These are phyloP conservation scores for Monosporascus sp. DNA, from an alignment of 2,329 filamentous ascomycete species.

Conservation along the genomic window DNA sequence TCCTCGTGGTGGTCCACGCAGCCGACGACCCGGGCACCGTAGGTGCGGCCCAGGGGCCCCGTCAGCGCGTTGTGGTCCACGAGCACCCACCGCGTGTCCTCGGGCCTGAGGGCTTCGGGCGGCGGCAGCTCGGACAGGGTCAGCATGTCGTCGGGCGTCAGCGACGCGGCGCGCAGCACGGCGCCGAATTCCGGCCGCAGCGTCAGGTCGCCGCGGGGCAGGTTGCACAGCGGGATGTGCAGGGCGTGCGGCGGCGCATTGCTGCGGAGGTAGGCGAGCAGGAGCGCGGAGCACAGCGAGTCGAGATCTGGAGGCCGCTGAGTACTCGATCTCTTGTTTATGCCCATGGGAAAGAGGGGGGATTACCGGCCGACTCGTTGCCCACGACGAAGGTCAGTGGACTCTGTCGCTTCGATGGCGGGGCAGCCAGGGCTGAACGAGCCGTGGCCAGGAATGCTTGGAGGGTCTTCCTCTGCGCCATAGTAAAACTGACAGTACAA, in stretches of 20 bases:
- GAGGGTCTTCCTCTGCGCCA: conserved; percentile 29
- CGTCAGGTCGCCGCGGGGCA: conserved; percentile 60
- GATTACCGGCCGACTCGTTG: conserved; percentile 60
- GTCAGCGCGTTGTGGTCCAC: conserved; percentile 77
- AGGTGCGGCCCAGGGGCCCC: conserved; percentile 52
- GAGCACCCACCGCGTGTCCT: conserved; percentile 63
- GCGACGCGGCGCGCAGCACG: conserved; percentile 55
- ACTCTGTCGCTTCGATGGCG: conserved; percentile 36
- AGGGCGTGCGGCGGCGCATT: conserved; percentile 48
- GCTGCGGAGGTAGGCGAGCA: conserved; percentile 70
- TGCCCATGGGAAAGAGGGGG: neutral
- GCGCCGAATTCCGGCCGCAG: conserved; percentile 69
- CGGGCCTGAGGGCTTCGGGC: conserved; percentile 36
- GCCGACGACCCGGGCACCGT: conserved; percentile 49
- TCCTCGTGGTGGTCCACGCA: conserved; percentile 79
- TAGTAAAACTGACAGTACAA: neutral
- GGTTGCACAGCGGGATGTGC: conserved; percentile 69
- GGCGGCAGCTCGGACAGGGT: conserved; percentile 54
- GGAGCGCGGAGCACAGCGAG: conserved; percentile 68
- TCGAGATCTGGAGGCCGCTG: conserved; percentile 61
- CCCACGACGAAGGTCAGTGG: conserved; percentile 60
- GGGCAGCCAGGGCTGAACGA: conserved; percentile 39
- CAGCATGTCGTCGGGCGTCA: conserved; percentile 57
- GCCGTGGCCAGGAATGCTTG: conserved; percentile 47
- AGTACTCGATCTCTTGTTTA: neutral